phyloP scores from a whole-genome alignment of 805 yeast genomes.

The Ogataea pilisensis region DNA sequence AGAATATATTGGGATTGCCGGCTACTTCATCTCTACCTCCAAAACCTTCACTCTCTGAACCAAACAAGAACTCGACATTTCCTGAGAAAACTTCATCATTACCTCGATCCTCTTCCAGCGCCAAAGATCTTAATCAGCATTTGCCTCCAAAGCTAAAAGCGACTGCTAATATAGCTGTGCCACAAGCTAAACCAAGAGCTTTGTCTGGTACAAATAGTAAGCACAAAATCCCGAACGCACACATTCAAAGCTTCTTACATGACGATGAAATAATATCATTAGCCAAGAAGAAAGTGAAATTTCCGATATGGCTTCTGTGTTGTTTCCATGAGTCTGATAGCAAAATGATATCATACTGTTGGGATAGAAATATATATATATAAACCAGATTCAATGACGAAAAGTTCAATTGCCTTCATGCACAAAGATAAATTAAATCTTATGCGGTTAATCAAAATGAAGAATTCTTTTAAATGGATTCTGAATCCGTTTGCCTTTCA shows the following conservation, averaged over 20 bases:
- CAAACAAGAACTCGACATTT: neutral
- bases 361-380: too few species aligned
- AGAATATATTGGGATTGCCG: constrained; percentile 28
- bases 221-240: constrained; percentile 27
- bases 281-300: constrained; percentile 61
- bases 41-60: constrained; percentile 1
- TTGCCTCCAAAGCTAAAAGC: constrained; percentile 4
- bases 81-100: constrained; percentile 3
- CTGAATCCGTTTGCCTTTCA: too few species aligned
- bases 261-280: constrained; percentile 51
- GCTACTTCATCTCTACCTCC: constrained; percentile 22
- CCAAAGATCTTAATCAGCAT: constrained; percentile 1
- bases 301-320: too few species aligned
- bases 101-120: neutral
- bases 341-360: too few species aligned
- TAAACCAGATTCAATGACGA: too few species aligned
- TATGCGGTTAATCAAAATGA: too few species aligned
- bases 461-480: too few species aligned
- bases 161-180: constrained; percentile 2
- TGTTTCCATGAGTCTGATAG: too few species aligned
- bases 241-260: constrained; percentile 48
- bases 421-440: too few species aligned
- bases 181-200: constrained; percentile 1
- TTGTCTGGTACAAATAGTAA: neutral
- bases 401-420: too few species aligned